phyloP scores from a whole-genome alignment of 345 rosid species.

The Syzygium aqueum region DNA sequence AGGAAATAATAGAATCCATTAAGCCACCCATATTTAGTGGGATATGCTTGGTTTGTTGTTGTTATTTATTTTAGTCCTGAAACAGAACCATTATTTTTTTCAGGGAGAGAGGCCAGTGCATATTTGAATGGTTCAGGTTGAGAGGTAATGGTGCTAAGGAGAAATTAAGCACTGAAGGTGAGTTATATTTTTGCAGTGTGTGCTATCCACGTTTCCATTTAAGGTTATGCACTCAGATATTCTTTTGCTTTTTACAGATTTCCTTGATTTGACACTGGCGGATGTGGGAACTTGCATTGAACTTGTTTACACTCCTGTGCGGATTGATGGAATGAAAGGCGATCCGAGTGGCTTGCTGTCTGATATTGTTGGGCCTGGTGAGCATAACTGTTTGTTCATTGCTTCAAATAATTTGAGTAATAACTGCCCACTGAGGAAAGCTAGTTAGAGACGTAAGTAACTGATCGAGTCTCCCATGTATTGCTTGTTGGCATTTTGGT shows the following conservation, averaged over 20 bases:
- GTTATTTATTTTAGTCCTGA: background rate
- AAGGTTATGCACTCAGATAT: slow-evolving; percentile 1
- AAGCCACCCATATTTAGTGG: background rate
- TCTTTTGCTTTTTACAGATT: slow-evolving; percentile 37
- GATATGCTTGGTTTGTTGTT: background rate
- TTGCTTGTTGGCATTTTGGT: background rate
- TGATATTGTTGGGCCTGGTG: slow-evolving; percentile 70
- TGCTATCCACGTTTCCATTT: background rate
- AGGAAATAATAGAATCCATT: background rate
- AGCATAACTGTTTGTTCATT: slow-evolving; percentile 2
- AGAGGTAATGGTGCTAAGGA: slow-evolving; percentile 57
- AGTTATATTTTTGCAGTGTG: slow-evolving; percentile 4
- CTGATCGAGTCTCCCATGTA: background rate
- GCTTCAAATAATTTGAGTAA: background rate
- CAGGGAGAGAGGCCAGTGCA: slow-evolving; percentile 81
- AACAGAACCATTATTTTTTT: slow-evolving; percentile 3
- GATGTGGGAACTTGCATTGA: slow-evolving; percentile 74
- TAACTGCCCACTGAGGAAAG: background rate
- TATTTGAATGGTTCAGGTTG: slow-evolving; percentile 79
- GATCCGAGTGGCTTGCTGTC: slow-evolving; percentile 54
- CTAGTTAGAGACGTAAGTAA: background rate
- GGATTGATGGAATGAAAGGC: slow-evolving; percentile 81
- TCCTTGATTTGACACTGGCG: slow-evolving; percentile 70
- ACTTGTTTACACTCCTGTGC: slow-evolving; percentile 76
- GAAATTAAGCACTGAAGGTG: slow-evolving; percentile 58